Evolutionary conservation across 164 flowering plant species (phyloP), one percentile per base, ranked within the genome.

Genomic region (Warburgia ugandensis): DNA sequence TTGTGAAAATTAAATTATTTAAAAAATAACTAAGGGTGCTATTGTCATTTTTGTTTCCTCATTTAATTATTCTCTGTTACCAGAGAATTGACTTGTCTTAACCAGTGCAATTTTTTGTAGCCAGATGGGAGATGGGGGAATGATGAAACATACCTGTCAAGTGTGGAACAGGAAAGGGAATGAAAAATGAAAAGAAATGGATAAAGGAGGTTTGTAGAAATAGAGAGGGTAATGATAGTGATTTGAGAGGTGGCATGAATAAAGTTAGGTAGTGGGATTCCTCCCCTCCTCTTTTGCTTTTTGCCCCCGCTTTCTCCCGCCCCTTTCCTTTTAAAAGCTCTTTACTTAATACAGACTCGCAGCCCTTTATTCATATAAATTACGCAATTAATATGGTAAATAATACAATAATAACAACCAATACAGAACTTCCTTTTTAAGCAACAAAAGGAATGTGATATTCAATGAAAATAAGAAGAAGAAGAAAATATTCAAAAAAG

Each of bases 251-350:
- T 54, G 47, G 39, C 25, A 40, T 54, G 31, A 41, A 40, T 19
- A 54, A 54, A 42, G 57, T 41, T 41, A 41, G 57, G 37, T 54
- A 30, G 48, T 54, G 57, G 57, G 48, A 54, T 41, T 29, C 57
- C 45, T 26, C 42, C n/a, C 25, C 37, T 13, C 11, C 3, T 8
- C 48, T 54, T 54, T 54, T 41, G 47, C 57, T 54, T 42, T 41
- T 41, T 20, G 47, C 37, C 17, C 14, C 57, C 39, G 57, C 57
- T 41, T 31, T 51, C 55, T 5, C 21, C 22, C 49, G 17, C 49
- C n/a, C 49, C 35, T 45, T 12, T 35, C 16, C 42, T 30, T 48
- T 48, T 35, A 19, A 31, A 31, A 50, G 14, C 23, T 32, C 29
- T 28, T 48, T 48, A 23, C 38, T 9, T 7, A 16, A 22, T 37